Evolutionary conservation across 345 rosid genomes (phyloP), one percentile per base, ranked within the genome.

Genomic region (Boechera stricta): DNA sequence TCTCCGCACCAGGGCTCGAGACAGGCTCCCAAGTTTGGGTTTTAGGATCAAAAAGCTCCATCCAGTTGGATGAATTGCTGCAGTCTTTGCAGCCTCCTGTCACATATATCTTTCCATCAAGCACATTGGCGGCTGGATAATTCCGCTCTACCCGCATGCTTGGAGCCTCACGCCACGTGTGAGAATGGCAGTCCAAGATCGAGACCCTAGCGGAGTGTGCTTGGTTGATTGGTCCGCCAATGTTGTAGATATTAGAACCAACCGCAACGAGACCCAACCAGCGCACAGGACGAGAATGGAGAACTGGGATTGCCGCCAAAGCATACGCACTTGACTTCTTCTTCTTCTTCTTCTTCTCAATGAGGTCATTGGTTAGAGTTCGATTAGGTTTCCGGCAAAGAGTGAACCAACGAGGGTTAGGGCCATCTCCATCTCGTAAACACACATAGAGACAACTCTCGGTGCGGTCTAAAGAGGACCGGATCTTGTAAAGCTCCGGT

Each of bases 1-100:
- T 10, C 21, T 52, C 13, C 0, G 41, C 18, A 2, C 28, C 24
- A 52, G 49, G 31, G 18, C 61, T 15, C 0, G 45, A 2, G 6
- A 72, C 38, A 52, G 47, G n/a, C 63, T 73, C 77, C 78, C 98
- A 93, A 13, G 69, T n/a, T 39, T 73, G 69, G 3, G 56, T 72
- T 31, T 53, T 66, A 1, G 89, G 85, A 54, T 88, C 88, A 21
- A 82, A 87, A 36, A 80, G 95, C 79, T 91, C 97, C n/a, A 93
- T 90, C 90, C 92, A 93, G 15, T 85, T 73, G 58, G 61, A 82
- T 10, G 84, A 69, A 9, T 47, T 47, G 21, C 77, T 82, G 83
- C n/a, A 81, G 6, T 35, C 87, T 32, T 82, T 42, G 67, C 87
- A 87, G 0, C 96, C 96, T 0, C 97, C 98, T 52, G 88, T 69